A percentile compares a stretch with the other conserved stretches of the same genome.
Conservation (phyloP, 2,329 filamentous ascomycete genomes). For the Davidsoniella virescens region DNA sequence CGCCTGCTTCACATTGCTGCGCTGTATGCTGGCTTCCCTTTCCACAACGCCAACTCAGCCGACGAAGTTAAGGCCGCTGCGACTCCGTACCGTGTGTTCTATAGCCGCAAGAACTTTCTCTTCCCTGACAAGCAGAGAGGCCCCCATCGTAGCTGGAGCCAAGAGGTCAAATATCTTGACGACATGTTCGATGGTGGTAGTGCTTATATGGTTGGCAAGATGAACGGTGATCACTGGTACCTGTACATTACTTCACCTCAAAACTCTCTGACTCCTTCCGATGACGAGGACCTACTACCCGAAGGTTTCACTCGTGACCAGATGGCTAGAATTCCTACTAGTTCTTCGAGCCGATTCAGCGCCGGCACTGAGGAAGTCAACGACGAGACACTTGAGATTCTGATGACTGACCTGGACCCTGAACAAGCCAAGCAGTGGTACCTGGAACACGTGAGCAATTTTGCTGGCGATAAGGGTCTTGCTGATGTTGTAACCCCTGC, state of each 20-base stretch:
- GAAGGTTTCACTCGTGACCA: slow-evolving; percentile 22
- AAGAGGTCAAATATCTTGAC: slow-evolving; percentile 87
- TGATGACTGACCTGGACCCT: slow-evolving; percentile 56
- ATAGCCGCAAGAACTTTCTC: slow-evolving; percentile 96
- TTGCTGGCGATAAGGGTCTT: slow-evolving; percentile 67
- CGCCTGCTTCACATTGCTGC: slow-evolving; percentile 88
- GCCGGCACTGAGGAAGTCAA: slow-evolving; percentile 31
- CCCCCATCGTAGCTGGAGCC: slow-evolving; percentile 92
- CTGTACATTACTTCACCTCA: slow-evolving; percentile 87
- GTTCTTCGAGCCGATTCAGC: slow-evolving; percentile 23
- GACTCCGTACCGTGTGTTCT: slow-evolving; percentile 89
- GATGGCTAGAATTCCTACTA: slow-evolving; percentile 38
- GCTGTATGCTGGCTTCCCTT: slow-evolving; percentile 73
- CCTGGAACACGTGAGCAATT: slow-evolving; percentile 60
- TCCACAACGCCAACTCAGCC: slow-evolving; percentile 49
- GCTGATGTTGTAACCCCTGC: slow-evolving; percentile 27
- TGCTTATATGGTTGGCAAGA: slow-evolving; percentile 98
- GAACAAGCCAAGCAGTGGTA: slow-evolving; percentile 58
- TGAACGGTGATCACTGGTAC: slow-evolving; percentile 99
- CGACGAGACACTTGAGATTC: slow-evolving; percentile 62
- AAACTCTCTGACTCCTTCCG: slow-evolving; percentile 61
- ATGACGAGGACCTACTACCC: slow-evolving; percentile 19
- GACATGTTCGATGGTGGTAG: slow-evolving; percentile 82
- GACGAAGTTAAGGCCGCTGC: slow-evolving; percentile 59
- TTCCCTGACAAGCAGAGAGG: slow-evolving; percentile 89